phyloP scores from a whole-genome alignment of 768 basidiomycete species.

The Leucosporidium scottii region DNA sequence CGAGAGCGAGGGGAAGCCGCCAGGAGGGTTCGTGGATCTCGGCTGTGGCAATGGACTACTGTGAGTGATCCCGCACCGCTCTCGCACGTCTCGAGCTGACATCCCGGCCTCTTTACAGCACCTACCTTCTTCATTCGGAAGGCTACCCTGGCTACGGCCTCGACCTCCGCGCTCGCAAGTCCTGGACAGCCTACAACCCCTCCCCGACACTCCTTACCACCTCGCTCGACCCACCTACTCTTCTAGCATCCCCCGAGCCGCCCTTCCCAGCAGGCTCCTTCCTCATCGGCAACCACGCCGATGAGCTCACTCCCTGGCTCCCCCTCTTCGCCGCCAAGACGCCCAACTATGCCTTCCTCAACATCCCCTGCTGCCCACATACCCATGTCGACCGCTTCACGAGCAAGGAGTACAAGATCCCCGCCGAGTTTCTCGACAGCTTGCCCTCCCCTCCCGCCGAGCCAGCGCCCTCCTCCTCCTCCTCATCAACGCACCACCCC shows the following conservation, averaged over 20 bases:
- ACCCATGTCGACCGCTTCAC: constrained; percentile 65
- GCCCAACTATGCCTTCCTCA: constrained; percentile 44
- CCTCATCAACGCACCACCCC: constrained; percentile 25
- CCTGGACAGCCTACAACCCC: constrained; percentile 72
- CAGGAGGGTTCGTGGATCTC: constrained; percentile 79
- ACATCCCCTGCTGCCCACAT: constrained; percentile 72
- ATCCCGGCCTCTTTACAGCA: constrained; percentile 2
- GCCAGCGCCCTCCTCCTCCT: constrained; percentile 11
- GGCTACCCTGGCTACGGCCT: constrained; percentile 79
- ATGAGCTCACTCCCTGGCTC: constrained; percentile 92
- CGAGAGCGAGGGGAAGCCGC: constrained; percentile 46
- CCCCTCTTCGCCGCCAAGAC: constrained; percentile 67
- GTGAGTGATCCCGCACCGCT: constrained; percentile 37
- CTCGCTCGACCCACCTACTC: constrained; percentile 51
- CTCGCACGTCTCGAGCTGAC: not conserved
- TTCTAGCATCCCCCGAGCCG: not conserved
- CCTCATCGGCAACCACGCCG: constrained; percentile 90
- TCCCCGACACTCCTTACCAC: constrained; percentile 60
- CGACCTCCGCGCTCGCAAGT: constrained; percentile 74
- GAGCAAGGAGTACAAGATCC: constrained; percentile 54
- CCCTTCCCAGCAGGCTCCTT: constrained; percentile 53
- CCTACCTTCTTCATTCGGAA: constrained; percentile 27
- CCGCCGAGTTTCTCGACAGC: constrained; percentile 36
- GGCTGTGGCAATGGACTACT: constrained; percentile 94
- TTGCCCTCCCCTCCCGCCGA: constrained; percentile 18